Conservation (phyloP, 2,329 filamentous ascomycete species). For the Diaporthe vaccinii region DNA sequence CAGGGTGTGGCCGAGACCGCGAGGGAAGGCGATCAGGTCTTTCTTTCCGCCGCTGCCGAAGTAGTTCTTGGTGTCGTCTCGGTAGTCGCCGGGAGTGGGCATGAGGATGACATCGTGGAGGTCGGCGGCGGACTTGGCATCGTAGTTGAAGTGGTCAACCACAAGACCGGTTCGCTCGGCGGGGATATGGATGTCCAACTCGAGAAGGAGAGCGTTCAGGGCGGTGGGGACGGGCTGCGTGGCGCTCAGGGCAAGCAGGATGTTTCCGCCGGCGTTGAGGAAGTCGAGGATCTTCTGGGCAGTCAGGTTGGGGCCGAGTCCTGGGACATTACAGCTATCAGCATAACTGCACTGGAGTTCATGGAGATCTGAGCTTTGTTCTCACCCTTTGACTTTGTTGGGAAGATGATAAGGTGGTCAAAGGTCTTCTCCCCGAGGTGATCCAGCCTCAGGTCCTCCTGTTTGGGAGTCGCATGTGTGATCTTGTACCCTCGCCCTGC, state of each 20-base stretch:
- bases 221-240: slow-evolving; percentile 77
- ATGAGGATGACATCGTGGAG: slow-evolving; percentile 91
- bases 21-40: slow-evolving; percentile 82
- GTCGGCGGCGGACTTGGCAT: slow-evolving; percentile 80
- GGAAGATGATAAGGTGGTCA: slow-evolving; percentile 91
- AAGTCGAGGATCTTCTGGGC: slow-evolving; percentile 91
- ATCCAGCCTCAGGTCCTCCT: slow-evolving; percentile 82
- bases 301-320: slow-evolving; percentile 88
- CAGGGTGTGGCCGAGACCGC: slow-evolving; percentile 83
- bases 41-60: slow-evolving; percentile 73
- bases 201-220: slow-evolving; percentile 82
- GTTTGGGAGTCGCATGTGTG: slow-evolving; percentile 86
- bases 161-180: slow-evolving; percentile 86
- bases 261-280: slow-evolving; percentile 90
- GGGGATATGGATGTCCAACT: slow-evolving; percentile 91
- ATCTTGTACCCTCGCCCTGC: slow-evolving; percentile 87
- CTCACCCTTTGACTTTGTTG: slow-evolving; percentile 88
- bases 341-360: not conserved
- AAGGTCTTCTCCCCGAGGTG: slow-evolving; percentile 88
- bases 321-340: slow-evolving; percentile 55
- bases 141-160: slow-evolving; percentile 97
- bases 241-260: slow-evolving; percentile 87
- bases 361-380: not conserved
- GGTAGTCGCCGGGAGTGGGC: slow-evolving; percentile 74
- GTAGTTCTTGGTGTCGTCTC: slow-evolving; percentile 80